A percentile compares a stretch with the other conserved stretches of the same genome.
phyloP scores from a whole-genome alignment of 73 alveolate genomes.

The Tetrahymena thermophila region DNA sequence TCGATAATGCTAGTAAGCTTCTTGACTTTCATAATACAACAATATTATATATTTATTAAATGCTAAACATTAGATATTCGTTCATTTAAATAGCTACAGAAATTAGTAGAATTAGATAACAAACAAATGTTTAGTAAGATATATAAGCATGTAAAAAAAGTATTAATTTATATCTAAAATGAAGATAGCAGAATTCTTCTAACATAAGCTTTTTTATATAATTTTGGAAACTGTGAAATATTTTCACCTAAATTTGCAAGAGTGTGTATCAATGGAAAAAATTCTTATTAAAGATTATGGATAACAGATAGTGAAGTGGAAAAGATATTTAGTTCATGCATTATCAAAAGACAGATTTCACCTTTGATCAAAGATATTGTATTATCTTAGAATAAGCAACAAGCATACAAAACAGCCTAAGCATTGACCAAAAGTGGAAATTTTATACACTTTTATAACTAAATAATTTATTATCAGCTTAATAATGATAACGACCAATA shows the following conservation, averaged over 20 bases:
- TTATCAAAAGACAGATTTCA: no score
- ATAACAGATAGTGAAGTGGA: not conserved
- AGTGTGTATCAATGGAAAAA: not conserved
- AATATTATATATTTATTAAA: no score
- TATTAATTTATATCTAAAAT: not conserved
- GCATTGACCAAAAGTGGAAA: not conserved
- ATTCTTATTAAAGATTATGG: not conserved
- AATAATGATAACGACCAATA: not conserved
- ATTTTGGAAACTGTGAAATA: not conserved
- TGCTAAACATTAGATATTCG: not conserved
- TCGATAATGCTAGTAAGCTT: not conserved
- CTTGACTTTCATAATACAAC: not conserved
- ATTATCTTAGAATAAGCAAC: not conserved
- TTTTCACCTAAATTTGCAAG: not conserved
- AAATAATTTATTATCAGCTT: not conserved
- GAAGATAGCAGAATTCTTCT: not conserved
- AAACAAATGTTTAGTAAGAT: no score
- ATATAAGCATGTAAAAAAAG: not conserved
- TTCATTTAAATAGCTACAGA: not conserved
- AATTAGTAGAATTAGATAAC: not conserved
- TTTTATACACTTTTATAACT: not conserved
- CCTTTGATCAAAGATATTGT: not conserved
- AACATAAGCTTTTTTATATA: not conserved
- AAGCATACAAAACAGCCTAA: not conserved
- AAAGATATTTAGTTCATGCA: not conserved